Conservation (phyloP, 768 basidiomycete species). For the Termitomyces bulborhizus region DNA sequence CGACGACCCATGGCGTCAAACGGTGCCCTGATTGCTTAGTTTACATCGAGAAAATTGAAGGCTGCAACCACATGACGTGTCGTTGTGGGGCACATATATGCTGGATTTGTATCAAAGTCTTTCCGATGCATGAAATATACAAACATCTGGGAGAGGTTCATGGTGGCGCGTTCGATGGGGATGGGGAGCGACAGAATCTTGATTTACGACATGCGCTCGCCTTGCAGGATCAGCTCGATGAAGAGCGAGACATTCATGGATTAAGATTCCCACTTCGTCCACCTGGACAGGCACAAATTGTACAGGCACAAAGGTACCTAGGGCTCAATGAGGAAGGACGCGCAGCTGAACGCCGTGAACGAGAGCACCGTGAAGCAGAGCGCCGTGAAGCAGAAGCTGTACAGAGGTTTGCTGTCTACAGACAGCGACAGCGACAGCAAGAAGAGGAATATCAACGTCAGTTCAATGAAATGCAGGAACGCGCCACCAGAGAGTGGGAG, state of each 20-base stretch:
- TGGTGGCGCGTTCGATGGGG: slow-evolving; percentile 12
- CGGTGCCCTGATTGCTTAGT: slow-evolving; percentile 40
- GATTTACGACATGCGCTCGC: slow-evolving; percentile 7
- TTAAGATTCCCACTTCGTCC: background rate
- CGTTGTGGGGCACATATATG: slow-evolving; percentile 47
- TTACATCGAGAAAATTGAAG: slow-evolving; percentile 42
- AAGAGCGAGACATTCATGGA: background rate
- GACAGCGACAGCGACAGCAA: background rate
- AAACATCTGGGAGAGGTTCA: slow-evolving; percentile 7
- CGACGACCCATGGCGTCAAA: slow-evolving; percentile 30
- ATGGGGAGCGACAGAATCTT: slow-evolving; percentile 5
- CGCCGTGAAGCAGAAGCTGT: background rate
- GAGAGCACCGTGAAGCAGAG: background rate
- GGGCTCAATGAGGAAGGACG: background rate
- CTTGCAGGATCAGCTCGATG: slow-evolving; percentile 1
- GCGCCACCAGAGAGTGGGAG: background rate
- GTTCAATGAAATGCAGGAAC: slow-evolving; percentile 1
- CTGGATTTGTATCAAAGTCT: slow-evolving; percentile 46
- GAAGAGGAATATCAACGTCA: slow-evolving; percentile 4
- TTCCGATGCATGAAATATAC: slow-evolving; percentile 17
- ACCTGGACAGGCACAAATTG: background rate
- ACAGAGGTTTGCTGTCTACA: background rate
- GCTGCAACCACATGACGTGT: slow-evolving; percentile 53
- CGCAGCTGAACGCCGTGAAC: background rate
- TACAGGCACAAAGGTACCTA: background rate